Conservation (phyloP, 2,329 filamentous ascomycete species). For the Aspergillus sojae region DNA sequence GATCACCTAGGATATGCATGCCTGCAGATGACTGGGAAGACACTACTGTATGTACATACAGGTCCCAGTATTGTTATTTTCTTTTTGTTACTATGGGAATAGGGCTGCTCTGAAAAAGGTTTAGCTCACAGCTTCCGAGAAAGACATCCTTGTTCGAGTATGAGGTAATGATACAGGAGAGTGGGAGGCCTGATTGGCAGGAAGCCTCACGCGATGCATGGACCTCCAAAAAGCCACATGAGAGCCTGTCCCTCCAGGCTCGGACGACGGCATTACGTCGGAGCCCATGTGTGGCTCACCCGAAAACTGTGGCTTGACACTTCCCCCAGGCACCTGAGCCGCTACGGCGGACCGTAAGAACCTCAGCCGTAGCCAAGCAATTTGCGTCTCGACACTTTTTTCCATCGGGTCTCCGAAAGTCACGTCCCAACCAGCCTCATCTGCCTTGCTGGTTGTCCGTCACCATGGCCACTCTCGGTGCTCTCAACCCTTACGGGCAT, state of each 20-base stretch:
- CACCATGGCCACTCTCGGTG: slow-evolving; percentile 43
- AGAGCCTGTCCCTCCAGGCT: background rate
- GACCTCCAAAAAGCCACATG: slow-evolving; percentile 1
- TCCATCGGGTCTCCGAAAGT: slow-evolving; percentile 18
- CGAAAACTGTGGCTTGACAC: slow-evolving; percentile 3
- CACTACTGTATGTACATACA: background rate
- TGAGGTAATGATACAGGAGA: slow-evolving; percentile 10
- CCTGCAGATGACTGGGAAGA: background rate
- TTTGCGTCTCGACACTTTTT: slow-evolving; percentile 32
- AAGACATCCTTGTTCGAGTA: background rate
- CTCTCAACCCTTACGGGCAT: slow-evolving; percentile 40
- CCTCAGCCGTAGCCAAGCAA: slow-evolving; percentile 28
- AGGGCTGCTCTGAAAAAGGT: slow-evolving; percentile 5
- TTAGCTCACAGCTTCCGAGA: background rate
- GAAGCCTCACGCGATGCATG: background rate
- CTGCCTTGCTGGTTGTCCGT: slow-evolving; percentile 12
- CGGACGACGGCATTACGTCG: background rate
- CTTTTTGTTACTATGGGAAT: background rate
- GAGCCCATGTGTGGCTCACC: background rate
- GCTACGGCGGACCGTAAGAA: slow-evolving; percentile 21
- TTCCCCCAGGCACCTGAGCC: background rate
- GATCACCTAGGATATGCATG: background rate
- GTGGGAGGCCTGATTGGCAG: background rate
- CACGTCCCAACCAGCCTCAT: slow-evolving; percentile 14
- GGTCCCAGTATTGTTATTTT: background rate